Base-by-base conservation (phyloP, 2,329 filamentous ascomycete species). In the Exophiala xenobiotica region DNA sequence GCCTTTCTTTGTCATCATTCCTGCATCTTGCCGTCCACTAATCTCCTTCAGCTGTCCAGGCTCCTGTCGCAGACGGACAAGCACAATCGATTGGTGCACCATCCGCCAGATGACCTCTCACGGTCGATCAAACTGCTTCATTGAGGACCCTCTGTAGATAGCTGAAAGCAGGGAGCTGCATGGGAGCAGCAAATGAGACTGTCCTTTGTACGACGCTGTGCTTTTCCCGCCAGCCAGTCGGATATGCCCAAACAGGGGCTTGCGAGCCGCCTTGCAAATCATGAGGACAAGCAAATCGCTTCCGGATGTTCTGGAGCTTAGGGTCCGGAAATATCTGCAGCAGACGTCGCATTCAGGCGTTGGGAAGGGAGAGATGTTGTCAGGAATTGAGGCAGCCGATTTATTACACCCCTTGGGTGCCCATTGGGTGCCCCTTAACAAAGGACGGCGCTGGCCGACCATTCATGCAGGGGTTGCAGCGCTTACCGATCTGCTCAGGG, bases 1-100 rank as follows among this genome's bases (percentile, higher is more conserved):
- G 40, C 44, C 35, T 43, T 47, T 58, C 54, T 60, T 58, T 58
- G 57, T 60, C 57, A 60, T 58, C 39, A 42, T 40, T 40, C 14
- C 49, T 60, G 57, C 49, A 52, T 7, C 33, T 24, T 56, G 12
- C 57, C 57, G 57, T 37, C n/a, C 37, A 29, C 48, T 46, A 57
- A 60, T 60, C 44, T 60, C 57, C 54, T 43, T 11, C 41, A 37
- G 33, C 33, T 39, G 52, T 42, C 37, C 57, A 42, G 18, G 14
- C 19, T n/a, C 19, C 14, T 49, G 22, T 46, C 26, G 39, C 27
- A 38, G 24, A 41, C 27, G 41, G n/a, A 33, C 31, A 53, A 43
- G 45, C 39, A 29, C n/a, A 22, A 16, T 33, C 40, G 37, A 58
- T 55, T 55, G 55, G 52, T 33, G 40, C 46, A 22, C 22, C n/a